phyloP scores from a whole-genome alignment of 1,284 basidiomycete genomes.

The Malassezia yamatoensis region DNA sequence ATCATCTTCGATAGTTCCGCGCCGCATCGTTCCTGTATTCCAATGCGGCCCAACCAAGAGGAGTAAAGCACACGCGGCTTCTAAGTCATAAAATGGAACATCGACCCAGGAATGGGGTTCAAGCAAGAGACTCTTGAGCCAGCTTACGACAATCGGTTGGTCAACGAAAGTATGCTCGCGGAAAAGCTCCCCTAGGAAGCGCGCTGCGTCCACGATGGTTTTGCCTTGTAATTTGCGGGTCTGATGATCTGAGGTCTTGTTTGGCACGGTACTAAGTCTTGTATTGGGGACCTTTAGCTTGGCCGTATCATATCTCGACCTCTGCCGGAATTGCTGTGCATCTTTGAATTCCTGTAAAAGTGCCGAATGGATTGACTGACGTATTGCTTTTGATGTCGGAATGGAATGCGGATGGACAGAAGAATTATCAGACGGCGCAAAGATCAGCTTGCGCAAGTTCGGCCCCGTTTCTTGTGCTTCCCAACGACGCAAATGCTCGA shows the following conservation, averaged over 20 bases:
- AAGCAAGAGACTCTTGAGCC: conserved; percentile 9
- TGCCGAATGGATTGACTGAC: not conserved
- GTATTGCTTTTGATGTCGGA: conserved; percentile 5
- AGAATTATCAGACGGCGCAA: too few species aligned
- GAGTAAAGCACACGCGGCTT: conserved; percentile 15
- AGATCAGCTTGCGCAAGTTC: not conserved
- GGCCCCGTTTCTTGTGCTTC: not conserved
- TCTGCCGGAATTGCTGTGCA: not conserved
- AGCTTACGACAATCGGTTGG: not conserved
- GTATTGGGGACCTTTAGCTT: not conserved
- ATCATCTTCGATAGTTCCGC: too few species aligned
- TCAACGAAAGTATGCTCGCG: not conserved
- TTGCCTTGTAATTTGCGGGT: too few species aligned
- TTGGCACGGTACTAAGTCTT: too few species aligned
- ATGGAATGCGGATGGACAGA: not conserved
- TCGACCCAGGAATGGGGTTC: conserved; percentile 4
- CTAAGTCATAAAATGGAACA: conserved; percentile 8
- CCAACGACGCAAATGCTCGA: not conserved
- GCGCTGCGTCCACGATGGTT: conserved; percentile 7
- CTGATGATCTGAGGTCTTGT: too few species aligned
- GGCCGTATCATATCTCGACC: too few species aligned
- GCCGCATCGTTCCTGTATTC: not conserved
- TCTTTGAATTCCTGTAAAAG: not conserved
- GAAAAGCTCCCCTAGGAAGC: conserved; percentile 13
- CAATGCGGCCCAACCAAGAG: conserved; percentile 4